Evolutionary conservation across 169 alveolate species (phyloP).

Genomic region (Cryptosporidium sp.): DNA sequence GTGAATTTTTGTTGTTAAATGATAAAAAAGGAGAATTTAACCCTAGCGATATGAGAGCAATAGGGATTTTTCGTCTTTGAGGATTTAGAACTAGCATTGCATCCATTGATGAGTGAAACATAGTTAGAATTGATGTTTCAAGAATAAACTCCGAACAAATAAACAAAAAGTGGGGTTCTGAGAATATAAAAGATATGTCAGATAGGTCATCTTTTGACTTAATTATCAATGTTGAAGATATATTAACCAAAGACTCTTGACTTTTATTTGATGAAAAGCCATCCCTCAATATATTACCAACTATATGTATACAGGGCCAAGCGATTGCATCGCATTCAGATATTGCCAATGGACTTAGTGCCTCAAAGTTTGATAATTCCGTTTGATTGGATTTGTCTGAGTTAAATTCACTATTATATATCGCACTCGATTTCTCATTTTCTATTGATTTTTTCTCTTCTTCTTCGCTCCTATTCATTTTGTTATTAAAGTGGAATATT

Average conservation of each 20-base stretch:
- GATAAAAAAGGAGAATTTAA: constrained; percentile 52
- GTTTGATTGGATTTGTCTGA: background rate
- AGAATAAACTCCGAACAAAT: constrained; percentile 66
- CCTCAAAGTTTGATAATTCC: constrained; percentile 3
- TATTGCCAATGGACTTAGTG: constrained; percentile 2
- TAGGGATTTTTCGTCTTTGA: constrained; percentile 70
- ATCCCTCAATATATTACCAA: constrained; percentile 56
- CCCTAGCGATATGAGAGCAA: constrained; percentile 53
- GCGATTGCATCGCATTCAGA: constrained; percentile 64
- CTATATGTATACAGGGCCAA: constrained; percentile 68
- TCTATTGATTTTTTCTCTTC: constrained; percentile 25
- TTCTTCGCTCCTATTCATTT: constrained; percentile 34
- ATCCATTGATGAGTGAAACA: constrained; percentile 69
- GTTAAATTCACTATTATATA: background rate
- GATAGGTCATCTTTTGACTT: constrained; percentile 50
- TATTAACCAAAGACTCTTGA: constrained; percentile 42
- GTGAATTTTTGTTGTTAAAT: constrained; percentile 3
- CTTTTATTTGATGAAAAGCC: constrained; percentile 64
- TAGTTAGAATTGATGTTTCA: constrained; percentile 59
- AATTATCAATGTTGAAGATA: constrained; percentile 64
- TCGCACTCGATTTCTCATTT: background rate
- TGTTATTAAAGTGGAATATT: constrained; percentile 31
- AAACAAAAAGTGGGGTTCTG: constrained; percentile 62
- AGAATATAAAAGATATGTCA: constrained; percentile 60
- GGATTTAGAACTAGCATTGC: constrained; percentile 62